phyloP scores from a whole-genome alignment of 805 yeast genomes.

The Soucietia sequanensis region DNA sequence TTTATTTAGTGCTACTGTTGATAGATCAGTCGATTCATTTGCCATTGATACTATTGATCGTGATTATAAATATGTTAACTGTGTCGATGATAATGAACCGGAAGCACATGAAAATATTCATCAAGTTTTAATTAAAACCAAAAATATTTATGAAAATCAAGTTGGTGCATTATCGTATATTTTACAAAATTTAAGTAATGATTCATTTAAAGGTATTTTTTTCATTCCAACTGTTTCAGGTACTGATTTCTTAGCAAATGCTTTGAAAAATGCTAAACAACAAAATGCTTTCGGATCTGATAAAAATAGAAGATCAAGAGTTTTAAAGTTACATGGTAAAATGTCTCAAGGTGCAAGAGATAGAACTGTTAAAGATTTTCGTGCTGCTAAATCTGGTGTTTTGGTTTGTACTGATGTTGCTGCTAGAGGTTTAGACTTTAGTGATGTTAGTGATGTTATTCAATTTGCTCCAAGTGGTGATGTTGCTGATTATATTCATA shows the following conservation, averaged over 20 bases:
- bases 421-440: slow-evolving; percentile 96
- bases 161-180: slow-evolving; percentile 56
- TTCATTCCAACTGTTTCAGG: slow-evolving; percentile 77
- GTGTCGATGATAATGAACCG: slow-evolving; percentile 72
- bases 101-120: slow-evolving; percentile 72
- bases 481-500: slow-evolving; percentile 80
- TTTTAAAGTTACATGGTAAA: slow-evolving; percentile 63
- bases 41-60: slow-evolving; percentile 58
- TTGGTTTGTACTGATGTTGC: slow-evolving; percentile 89
- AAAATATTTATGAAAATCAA: slow-evolving; percentile 55
- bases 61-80: slow-evolving; percentile 62
- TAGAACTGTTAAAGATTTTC: slow-evolving; percentile 53
- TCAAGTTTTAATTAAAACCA: slow-evolving; percentile 60
- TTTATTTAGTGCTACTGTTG: slow-evolving; percentile 87
- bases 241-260: slow-evolving; percentile 54
- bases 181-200: slow-evolving; percentile 32
- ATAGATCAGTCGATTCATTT: slow-evolving; percentile 60
- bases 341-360: slow-evolving; percentile 70
- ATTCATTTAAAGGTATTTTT: slow-evolving; percentile 71
- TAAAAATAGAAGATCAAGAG: slow-evolving; percentile 21
- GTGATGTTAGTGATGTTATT: slow-evolving; percentile 78
- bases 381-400: slow-evolving; percentile 47
- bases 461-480: slow-evolving; percentile 79
- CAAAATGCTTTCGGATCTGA: slow-evolving; percentile 16
- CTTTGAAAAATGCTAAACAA: slow-evolving; percentile 26